phyloP scores from a whole-genome alignment of 495 filamentous ascomycete genomes.

The Talaromyces ruber region DNA sequence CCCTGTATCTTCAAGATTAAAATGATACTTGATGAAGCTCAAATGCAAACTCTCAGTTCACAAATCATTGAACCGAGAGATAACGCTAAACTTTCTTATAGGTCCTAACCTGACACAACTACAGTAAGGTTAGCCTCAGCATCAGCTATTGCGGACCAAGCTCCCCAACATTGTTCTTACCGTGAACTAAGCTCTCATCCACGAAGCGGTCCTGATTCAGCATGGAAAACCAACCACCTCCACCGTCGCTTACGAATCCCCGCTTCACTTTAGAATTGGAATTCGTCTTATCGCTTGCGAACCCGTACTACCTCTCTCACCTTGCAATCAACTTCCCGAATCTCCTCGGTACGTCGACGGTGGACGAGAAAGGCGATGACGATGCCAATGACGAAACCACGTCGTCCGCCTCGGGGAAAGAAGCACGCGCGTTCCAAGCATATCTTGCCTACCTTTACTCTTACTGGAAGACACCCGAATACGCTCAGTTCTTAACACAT shows the following conservation, averaged over 20 bases:
- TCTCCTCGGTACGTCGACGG: slow-evolving; percentile 29
- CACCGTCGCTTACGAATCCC: slow-evolving; percentile 32
- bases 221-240: slow-evolving; percentile 16
- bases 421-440: slow-evolving; percentile 58
- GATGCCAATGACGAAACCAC: slow-evolving; percentile 13
- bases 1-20: background rate
- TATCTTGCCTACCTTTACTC: slow-evolving; percentile 76
- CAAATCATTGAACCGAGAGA: background rate
- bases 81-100: background rate
- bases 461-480: slow-evolving; percentile 78
- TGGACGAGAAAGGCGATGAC: slow-evolving; percentile 23
- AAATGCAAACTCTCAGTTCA: background rate
- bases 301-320: slow-evolving; percentile 76
- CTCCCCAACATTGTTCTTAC: background rate
- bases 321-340: slow-evolving; percentile 57
- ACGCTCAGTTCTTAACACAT: slow-evolving; percentile 70
- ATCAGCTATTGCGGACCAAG: background rate
- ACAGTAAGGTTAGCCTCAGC: background rate
- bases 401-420: slow-evolving; percentile 41
- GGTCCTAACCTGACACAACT: background rate
- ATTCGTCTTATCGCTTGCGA: slow-evolving; percentile 82
- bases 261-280: slow-evolving; percentile 40
- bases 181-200: background rate
- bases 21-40: background rate
- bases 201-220: background rate